These are phyloP conservation scores for Camellia japonica DNA, from an alignment of 148 eudicot genomes.

Conservation along the genomic window DNA sequence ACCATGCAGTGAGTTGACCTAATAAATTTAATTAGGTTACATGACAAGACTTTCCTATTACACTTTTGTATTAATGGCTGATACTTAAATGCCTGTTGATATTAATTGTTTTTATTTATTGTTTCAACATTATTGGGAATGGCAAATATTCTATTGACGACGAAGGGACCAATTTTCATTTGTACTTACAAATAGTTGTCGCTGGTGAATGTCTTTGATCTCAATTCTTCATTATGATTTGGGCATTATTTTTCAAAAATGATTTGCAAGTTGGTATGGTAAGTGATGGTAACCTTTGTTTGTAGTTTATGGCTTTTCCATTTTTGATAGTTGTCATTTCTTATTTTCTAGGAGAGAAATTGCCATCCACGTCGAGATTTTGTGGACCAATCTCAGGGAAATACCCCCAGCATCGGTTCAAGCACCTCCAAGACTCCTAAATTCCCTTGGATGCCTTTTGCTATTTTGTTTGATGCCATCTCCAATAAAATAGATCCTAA, in stretches of 20 bases:
- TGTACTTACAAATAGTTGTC: neutral
- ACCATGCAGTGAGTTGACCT: no score
- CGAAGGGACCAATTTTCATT: neutral
- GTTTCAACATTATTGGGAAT: neutral
- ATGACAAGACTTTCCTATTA: neutral
- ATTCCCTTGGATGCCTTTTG: slow-evolving; percentile 44
- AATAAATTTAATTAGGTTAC: neutral
- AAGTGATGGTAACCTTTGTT: neutral
- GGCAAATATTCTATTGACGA: neutral
- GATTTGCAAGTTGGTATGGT: neutral
- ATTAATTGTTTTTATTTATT: neutral
- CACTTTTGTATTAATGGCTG: neutral
- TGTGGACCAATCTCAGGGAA: slow-evolving; percentile 7
- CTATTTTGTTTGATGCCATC: slow-evolving; percentile 34
- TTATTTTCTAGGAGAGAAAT: slow-evolving; percentile 15
- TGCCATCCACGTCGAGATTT: neutral
- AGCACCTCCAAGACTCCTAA: slow-evolving; percentile 26
- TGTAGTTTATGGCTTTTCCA: neutral
- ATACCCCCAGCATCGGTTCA: slow-evolving; percentile 21
- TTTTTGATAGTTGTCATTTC: neutral
- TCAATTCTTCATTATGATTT: neutral
- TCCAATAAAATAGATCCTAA: slow-evolving; percentile 24
- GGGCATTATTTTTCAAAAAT: neutral
- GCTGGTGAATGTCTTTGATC: neutral
- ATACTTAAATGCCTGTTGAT: neutral